A percentile compares a stretch with the other conserved stretches of the same genome.
phyloP scores from a whole-genome alignment of 2,329 filamentous ascomycete genomes.

The Pyrenochaeta sp. region DNA sequence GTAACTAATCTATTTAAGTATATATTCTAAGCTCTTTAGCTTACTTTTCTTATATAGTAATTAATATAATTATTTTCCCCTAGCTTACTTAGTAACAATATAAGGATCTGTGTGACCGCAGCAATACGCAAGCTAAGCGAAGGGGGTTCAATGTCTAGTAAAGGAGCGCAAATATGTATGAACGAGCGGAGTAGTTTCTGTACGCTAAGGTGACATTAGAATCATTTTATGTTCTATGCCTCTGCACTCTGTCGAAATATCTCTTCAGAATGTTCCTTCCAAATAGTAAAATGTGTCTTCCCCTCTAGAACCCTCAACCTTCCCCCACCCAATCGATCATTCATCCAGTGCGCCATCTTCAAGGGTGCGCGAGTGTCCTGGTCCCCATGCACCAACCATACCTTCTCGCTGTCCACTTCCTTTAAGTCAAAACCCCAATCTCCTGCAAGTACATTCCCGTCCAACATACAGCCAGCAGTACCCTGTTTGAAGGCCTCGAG shows the following conservation, averaged over 20 bases:
- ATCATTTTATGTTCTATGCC: not conserved
- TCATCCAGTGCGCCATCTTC: conserved; percentile 27
- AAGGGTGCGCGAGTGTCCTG: conserved; percentile 26
- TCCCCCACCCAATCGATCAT: conserved; percentile 25
- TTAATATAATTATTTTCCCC: too few relatives aligned
- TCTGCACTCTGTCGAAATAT: conserved; percentile 14
- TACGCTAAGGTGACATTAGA: not conserved
- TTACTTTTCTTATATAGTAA: too few relatives aligned
- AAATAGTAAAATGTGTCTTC: conserved; percentile 33
- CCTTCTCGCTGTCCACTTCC: conserved; percentile 22
- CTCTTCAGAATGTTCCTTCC: conserved; percentile 29
- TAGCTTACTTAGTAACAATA: too few relatives aligned
- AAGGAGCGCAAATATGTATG: too few relatives aligned
- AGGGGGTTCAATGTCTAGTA: too few relatives aligned
- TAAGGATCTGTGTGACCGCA: too few relatives aligned
- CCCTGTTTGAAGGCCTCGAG: conserved; percentile 31
- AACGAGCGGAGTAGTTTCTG: not conserved
- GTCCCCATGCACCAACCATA: conserved; percentile 32
- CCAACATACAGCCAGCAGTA: conserved; percentile 18
- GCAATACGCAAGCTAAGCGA: too few relatives aligned
- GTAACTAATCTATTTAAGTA: too few relatives aligned
- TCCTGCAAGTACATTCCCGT: conserved; percentile 22
- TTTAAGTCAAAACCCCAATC: conserved; percentile 32
- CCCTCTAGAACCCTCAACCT: conserved; percentile 27
- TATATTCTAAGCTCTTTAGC: too few relatives aligned